Evolutionary conservation across 805 yeast species (phyloP), one percentile per base, ranked within the genome.

Genomic region (Metschnikowia amazonensis): DNA sequence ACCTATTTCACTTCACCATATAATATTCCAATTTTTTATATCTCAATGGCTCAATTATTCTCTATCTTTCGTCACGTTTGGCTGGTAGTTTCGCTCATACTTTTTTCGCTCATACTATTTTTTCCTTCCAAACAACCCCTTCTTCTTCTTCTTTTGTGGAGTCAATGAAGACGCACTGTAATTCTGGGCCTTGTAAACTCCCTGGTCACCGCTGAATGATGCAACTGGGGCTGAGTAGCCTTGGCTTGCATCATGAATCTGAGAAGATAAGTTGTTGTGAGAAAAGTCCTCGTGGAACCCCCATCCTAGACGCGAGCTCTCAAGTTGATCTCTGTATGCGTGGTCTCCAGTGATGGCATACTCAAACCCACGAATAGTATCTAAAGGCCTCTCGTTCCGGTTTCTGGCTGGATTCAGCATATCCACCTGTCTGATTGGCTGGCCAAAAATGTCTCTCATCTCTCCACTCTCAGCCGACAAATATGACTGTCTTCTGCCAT

Each of bases 331-430:
- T 44, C 83, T 81, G 71, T 86, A 84, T 10, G 79, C 66, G 47
- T 76, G 69, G 65, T 94, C 99, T 43, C 96, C 96, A 5, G 96
- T 88, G 52, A 94, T 89, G 31, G 97, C 83, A 62, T 84, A 94
- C 71, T 94, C 98, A 66, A 94, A 94, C 4, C 87, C 76, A 57
- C 98, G 77, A 59, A 94, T 90, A 2, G 99, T 94, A 65, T 95
- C 99, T 58, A 94, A 71, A 3, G 99, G 99, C 59, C 99, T 80
- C 68, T 94, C 99, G 64, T 90, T 92, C 66, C 99, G 80, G 17
- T 86, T 69, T 59, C 99, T 79, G 5, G 97, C 83, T 24, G 99
- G 99, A 62, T 94, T 94, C 31, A 96, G 88, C 55, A 85, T 75
- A 63, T 94, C 99, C 6, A 95, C 86, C 52, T 80, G 80, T 2